phyloP scores from a whole-genome alignment of 768 basidiomycete species.

The Xerocomellus amylosporus region DNA sequence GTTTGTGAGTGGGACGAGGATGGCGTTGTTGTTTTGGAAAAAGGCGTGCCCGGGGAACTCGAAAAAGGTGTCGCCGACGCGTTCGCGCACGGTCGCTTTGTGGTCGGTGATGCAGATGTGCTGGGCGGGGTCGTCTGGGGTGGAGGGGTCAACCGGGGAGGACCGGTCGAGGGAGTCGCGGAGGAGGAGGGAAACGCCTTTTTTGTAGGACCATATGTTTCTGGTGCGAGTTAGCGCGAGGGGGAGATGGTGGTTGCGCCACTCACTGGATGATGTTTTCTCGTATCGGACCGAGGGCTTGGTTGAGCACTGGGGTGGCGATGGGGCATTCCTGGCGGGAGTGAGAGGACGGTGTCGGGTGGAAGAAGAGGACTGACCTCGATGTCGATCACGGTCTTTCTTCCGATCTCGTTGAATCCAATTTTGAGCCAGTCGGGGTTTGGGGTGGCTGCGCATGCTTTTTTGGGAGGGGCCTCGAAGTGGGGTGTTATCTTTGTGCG shows the following conservation, averaged over 20 bases:
- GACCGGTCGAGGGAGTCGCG: conserved; percentile 68
- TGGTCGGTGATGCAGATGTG: conserved; percentile 86
- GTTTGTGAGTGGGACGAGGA: conserved; percentile 77
- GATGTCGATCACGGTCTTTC: conserved; percentile 79
- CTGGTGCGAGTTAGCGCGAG: conserved; percentile 38
- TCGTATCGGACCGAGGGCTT: conserved; percentile 58
- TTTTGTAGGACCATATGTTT: conserved; percentile 76
- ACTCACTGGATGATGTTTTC: conserved; percentile 66
- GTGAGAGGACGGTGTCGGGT: neutral
- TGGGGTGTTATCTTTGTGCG: conserved; percentile 98
- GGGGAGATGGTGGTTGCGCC: neutral
- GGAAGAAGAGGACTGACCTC: conserved; percentile 53
- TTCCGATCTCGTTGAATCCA: conserved; percentile 83
- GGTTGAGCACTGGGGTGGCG: conserved; percentile 76
- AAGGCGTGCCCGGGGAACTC: conserved; percentile 87
- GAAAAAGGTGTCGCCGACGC: conserved; percentile 77
- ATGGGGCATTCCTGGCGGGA: conserved; percentile 80
- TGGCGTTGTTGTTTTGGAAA: conserved; percentile 98
- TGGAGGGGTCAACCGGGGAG: conserved; percentile 22
- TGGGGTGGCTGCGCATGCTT: conserved; percentile 17
- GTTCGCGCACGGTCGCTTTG: conserved; percentile 76
- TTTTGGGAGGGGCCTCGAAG: conserved; percentile 74
- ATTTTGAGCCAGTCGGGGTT: conserved; percentile 76
- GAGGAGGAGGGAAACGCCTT: conserved; percentile 85
- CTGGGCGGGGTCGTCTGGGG: conserved; percentile 43